These are phyloP conservation scores for Diaporthe velutina DNA, from an alignment of 2,329 filamentous ascomycete species.

Conservation along the genomic window DNA sequence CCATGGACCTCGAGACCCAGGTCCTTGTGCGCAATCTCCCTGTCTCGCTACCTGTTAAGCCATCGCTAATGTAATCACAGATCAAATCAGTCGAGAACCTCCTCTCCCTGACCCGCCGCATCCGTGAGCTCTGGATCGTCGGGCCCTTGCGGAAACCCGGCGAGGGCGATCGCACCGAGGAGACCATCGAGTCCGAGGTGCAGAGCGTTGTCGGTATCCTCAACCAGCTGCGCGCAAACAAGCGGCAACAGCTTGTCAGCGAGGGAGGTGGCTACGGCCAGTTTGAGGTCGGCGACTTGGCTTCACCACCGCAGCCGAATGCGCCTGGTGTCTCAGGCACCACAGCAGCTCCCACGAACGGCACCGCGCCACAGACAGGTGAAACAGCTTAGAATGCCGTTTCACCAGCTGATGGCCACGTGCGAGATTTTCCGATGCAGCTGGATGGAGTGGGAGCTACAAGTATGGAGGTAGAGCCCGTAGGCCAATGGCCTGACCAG, in stretches of 20 bases:
- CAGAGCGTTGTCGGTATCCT: constrained; percentile 51
- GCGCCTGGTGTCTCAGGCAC: neutral
- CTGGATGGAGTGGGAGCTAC: neutral
- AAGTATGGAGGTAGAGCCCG: neutral
- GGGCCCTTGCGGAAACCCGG: constrained; percentile 60
- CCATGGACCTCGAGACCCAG: constrained; percentile 54
- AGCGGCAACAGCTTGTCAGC: constrained; percentile 43
- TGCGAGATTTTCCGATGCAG: neutral
- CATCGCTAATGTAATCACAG: constrained; percentile 42
- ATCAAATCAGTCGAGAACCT: constrained; percentile 59
- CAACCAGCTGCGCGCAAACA: constrained; percentile 47
- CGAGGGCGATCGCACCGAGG: constrained; percentile 55
- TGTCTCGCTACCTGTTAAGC: neutral
- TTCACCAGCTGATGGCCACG: neutral
- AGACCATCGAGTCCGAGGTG: constrained; percentile 52
- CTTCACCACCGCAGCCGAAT: constrained; percentile 10
- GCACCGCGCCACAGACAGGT: constrained; percentile 5
- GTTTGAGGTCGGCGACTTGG: constrained; percentile 41
- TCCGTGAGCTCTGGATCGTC: constrained; percentile 64
- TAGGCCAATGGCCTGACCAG: neutral
- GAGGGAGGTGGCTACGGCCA: constrained; percentile 42
- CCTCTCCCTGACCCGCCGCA: constrained; percentile 59
- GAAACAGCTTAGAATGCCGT: constrained; percentile 6
- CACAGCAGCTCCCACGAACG: constrained; percentile 3
- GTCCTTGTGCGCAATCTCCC: constrained; percentile 48